These are phyloP conservation scores for Colletotrichum lupini DNA, from an alignment of 2,329 filamentous ascomycete species.

Conservation along the genomic window DNA sequence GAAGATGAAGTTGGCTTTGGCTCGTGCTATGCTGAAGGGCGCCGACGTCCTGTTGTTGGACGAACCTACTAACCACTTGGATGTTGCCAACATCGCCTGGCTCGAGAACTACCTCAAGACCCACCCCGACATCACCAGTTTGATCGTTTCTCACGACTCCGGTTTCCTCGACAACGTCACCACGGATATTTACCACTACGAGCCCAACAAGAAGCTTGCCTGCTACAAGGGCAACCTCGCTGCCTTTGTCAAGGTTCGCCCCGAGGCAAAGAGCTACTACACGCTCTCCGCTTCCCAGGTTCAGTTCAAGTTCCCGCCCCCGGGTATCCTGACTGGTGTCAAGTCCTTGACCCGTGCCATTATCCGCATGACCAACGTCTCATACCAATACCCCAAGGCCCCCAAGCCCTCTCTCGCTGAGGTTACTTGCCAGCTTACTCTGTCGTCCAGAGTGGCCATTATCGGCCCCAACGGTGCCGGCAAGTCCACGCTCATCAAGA, in stretches of 20 bases:
- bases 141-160: constrained; percentile 99
- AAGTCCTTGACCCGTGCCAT: constrained; percentile 96
- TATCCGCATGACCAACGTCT: constrained; percentile 91
- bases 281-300: constrained; percentile 88
- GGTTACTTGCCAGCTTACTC: constrained; percentile 85
- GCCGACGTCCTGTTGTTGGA: constrained; percentile 97
- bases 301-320: constrained; percentile 98
- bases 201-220: constrained; percentile 91
- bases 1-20: constrained; percentile 99
- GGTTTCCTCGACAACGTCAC: constrained; percentile 97
- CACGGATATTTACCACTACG: constrained; percentile 99
- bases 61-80: constrained; percentile 98
- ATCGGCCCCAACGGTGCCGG: constrained; percentile 98
- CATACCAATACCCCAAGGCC: constrained; percentile 92
- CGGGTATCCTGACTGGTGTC: constrained; percentile 92
- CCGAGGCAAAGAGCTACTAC: constrained; percentile 98
- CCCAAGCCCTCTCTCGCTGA: constrained; percentile 88
- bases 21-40: constrained; percentile 94
- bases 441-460: constrained; percentile 94
- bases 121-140: constrained; percentile 95
- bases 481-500: constrained; percentile 98
- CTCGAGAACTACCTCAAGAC: constrained; percentile 93
- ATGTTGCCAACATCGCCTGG: constrained; percentile 97
- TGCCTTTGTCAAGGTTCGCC: constrained; percentile 87
- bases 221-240: constrained; percentile 86